Evolutionary conservation across 73 alveolate genomes (phyloP).

Genomic region (Urostyla sp.): DNA sequence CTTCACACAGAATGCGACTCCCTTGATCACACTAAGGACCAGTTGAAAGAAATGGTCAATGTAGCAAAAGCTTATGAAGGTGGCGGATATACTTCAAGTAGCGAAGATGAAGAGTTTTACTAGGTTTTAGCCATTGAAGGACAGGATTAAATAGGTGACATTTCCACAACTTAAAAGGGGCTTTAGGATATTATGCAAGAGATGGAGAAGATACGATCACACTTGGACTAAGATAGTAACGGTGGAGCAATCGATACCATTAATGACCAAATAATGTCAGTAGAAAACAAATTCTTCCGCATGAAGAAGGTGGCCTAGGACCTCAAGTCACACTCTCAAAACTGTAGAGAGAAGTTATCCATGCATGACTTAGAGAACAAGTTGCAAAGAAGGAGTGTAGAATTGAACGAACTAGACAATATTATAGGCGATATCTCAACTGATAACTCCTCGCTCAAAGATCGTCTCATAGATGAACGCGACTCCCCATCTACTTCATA

Average conservation of each 20-base stretch:
- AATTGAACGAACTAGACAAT: slow-evolving; percentile 14
- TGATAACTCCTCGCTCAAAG: background rate
- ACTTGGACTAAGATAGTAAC: background rate
- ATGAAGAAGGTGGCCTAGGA: background rate
- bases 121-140: slow-evolving; percentile 4
- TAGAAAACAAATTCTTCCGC: background rate
- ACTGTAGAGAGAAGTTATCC: background rate
- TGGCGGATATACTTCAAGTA: slow-evolving; percentile 53
- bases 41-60: background rate
- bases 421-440: slow-evolving; percentile 2
- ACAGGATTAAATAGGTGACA: slow-evolving; percentile 1
- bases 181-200: background rate
- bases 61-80: slow-evolving; percentile 19
- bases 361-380: slow-evolving; percentile 20
- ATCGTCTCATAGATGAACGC: background rate
- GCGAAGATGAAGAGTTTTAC: slow-evolving; percentile 34
- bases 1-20: background rate
- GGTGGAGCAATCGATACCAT: slow-evolving; percentile 13
- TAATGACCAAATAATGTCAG: slow-evolving; percentile 14
- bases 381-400: slow-evolving; percentile 5
- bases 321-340: background rate
- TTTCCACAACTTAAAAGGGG: background rate
- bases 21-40: background rate
- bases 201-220: background rate
- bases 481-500: too few relatives aligned